A percentile compares a stretch with the other conserved stretches of the same genome.
phyloP scores from a whole-genome alignment of 2,329 filamentous ascomycete species.

The Colletotrichum sp. region DNA sequence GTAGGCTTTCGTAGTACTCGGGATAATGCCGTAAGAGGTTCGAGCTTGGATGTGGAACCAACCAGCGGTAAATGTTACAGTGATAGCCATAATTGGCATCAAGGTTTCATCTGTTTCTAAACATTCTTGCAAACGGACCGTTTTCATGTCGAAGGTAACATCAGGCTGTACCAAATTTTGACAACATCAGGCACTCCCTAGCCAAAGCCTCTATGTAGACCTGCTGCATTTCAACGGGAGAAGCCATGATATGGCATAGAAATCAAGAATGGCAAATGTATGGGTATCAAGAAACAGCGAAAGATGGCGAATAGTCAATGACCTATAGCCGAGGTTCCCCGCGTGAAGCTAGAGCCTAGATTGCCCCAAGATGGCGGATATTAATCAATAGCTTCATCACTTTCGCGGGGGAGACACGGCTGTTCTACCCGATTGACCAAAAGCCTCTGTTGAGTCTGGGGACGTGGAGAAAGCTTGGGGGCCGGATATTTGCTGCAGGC shows the following conservation, averaged over 20 bases:
- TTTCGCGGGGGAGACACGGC: background rate
- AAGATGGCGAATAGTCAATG: background rate
- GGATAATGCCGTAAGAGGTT: background rate
- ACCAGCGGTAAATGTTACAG: background rate
- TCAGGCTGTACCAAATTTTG: background rate
- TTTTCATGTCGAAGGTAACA: background rate
- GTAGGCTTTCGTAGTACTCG: background rate
- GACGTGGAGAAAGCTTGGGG: background rate
- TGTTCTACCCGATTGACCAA: background rate
- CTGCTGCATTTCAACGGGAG: rapidly evolving
- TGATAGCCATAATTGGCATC: background rate
- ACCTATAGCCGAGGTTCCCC: background rate
- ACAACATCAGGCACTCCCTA: background rate
- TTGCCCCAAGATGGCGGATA: background rate
- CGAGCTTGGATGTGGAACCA: background rate
- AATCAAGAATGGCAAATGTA: background rate
- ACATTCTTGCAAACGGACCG: background rate
- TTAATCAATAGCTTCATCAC: background rate
- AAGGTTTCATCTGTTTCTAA: background rate
- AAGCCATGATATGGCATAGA: background rate
- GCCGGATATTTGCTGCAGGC: background rate
- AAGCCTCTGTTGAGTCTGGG: background rate
- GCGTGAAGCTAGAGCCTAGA: background rate
- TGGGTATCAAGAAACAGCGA: background rate
- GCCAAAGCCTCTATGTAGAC: background rate